These are phyloP conservation scores for Hibiscus syriacus DNA, from an alignment of 345 rosid genomes.

Conservation along the genomic window DNA sequence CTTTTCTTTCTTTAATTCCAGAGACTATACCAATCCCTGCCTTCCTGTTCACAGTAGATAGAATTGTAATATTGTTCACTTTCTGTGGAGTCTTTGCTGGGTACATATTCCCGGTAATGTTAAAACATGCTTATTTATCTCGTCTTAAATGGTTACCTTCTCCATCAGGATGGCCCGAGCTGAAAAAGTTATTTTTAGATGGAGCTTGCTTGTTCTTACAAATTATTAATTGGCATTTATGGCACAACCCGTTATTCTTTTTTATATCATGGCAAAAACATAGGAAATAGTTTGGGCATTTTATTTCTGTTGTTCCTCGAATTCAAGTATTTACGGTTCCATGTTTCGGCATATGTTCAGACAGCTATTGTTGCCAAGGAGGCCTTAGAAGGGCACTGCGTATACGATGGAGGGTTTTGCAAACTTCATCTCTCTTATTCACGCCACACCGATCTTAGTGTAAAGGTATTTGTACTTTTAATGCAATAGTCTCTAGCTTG, in stretches of 20 bases:
- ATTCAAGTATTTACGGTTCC: conserved; percentile 6
- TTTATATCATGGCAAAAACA: not conserved
- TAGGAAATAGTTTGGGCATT: not conserved
- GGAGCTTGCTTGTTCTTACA: not conserved
- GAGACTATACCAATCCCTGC: conserved; percentile 98
- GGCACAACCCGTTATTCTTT: not conserved
- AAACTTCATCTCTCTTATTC: conserved; percentile 94
- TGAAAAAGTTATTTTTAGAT: not conserved
- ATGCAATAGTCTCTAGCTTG: not conserved
- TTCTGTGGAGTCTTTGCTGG: not conserved
- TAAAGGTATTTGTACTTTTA: conserved; percentile 46
- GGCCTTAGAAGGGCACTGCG: no score
- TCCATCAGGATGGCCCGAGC: no score
- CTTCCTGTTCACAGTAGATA: not conserved
- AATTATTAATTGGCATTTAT: not conserved
- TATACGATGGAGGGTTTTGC: no score
- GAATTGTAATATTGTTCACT: not conserved
- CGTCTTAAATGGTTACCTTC: not conserved
- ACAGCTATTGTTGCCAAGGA: no score
- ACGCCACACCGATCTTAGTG: conserved; percentile 86
- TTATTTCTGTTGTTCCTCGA: not conserved
- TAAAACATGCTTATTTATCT: not conserved
- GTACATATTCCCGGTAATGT: conserved; percentile 31
- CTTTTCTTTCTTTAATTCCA: conserved; percentile 28
- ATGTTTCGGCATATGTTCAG: conserved; percentile 67